phyloP scores from a whole-genome alignment of 768 basidiomycete genomes.

The Fomitopsis serialis region DNA sequence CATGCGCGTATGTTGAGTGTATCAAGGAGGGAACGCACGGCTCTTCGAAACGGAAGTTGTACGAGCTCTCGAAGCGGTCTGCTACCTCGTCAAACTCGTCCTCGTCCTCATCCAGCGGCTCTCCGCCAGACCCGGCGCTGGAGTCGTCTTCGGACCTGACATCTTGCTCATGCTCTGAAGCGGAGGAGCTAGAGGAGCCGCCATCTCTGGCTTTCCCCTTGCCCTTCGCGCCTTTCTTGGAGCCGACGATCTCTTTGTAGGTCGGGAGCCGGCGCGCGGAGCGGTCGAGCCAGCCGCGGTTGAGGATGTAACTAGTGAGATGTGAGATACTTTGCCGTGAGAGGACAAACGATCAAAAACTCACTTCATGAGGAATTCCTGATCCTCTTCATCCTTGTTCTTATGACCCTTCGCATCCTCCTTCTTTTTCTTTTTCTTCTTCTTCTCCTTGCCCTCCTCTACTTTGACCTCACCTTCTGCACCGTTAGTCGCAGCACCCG shows the following conservation, averaged over 20 bases:
- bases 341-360: conserved; percentile 32
- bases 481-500: conserved; percentile 18
- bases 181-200: background rate
- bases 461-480: conserved; percentile 19
- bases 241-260: conserved; percentile 68
- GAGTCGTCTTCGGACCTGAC: conserved; percentile 3
- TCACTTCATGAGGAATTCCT: conserved; percentile 88
- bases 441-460: too few species aligned
- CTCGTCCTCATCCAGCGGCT: conserved; percentile 37
- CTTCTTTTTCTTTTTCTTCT: conserved; percentile 24
- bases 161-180: conserved; percentile 1
- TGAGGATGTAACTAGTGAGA: conserved; percentile 79
- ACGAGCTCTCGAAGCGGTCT: conserved; percentile 91
- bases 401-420: too few species aligned
- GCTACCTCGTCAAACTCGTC: conserved; percentile 86
- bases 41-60: conserved; percentile 98
- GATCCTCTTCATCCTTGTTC: conserved; percentile 77
- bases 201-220: conserved; percentile 16
- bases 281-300: conserved; percentile 95
- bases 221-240: conserved; percentile 19
- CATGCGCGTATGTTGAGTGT: background rate
- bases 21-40: conserved; percentile 49
- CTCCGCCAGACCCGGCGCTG: conserved; percentile 13
- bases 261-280: conserved; percentile 73
- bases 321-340: background rate